phyloP scores from a whole-genome alignment of 148 eudicot species.

The Polygonum aviculare region DNA sequence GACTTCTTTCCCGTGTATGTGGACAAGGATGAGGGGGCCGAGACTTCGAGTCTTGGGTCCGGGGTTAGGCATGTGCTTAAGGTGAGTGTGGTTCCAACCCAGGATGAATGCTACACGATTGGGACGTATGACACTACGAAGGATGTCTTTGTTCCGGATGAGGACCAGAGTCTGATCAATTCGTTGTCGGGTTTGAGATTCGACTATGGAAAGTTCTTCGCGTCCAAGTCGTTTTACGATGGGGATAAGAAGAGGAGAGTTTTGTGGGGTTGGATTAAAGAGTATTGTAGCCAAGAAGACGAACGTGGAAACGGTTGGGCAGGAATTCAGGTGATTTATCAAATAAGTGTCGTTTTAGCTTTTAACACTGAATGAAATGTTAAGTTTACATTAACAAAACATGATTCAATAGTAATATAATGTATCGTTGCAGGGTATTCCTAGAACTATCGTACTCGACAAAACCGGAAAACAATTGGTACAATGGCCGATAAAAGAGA shows the following conservation, averaged over 20 bases:
- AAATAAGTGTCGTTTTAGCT: too few species aligned
- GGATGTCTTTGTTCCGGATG: constrained; percentile 41
- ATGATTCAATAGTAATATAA: too few species aligned
- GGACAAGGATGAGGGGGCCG: constrained; percentile 18
- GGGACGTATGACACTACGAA: constrained; percentile 37
- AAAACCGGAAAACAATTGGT: constrained; percentile 44
- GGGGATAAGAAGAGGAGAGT: constrained; percentile 36
- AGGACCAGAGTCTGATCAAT: constrained; percentile 8
- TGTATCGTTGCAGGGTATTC: constrained; percentile 30
- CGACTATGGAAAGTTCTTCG: constrained; percentile 63
- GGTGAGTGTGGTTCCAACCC: constrained; percentile 31
- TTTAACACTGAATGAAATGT: too few species aligned
- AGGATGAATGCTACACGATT: constrained; percentile 45
- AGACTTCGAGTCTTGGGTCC: constrained; percentile 22
- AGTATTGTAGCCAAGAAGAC: constrained; percentile 20
- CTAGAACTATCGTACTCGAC: constrained; percentile 46
- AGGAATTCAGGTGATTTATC: constrained; percentile 50
- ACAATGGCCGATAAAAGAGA: constrained; percentile 62
- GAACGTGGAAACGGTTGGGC: constrained; percentile 57
- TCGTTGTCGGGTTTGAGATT: constrained; percentile 27
- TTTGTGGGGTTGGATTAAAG: constrained; percentile 64
- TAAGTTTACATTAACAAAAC: not conserved
- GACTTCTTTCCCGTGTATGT: constrained; percentile 54
- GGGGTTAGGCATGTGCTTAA: constrained; percentile 50
- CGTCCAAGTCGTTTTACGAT: constrained; percentile 70